Percentiles rank a stretch among this genome's conserved stretches.
Evolutionary conservation across 2,329 filamentous ascomycete species (phyloP).

Genomic region (Fusarium continuum): DNA sequence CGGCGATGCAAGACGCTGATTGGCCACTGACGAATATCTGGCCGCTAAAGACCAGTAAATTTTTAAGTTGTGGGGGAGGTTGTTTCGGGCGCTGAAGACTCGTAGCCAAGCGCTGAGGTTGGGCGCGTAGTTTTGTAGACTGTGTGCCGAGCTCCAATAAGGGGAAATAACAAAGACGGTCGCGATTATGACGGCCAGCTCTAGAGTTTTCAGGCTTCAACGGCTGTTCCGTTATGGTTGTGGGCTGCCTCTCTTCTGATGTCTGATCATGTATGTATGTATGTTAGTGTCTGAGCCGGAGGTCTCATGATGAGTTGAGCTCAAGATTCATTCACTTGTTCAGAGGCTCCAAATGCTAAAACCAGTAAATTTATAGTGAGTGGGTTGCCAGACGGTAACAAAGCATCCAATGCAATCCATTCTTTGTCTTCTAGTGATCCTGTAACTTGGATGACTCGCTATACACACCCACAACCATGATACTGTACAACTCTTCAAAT

Average conservation of each 20-base stretch:
- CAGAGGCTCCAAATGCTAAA: not conserved
- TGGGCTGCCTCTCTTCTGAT: slow-evolving; percentile 26
- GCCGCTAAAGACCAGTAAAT: slow-evolving; percentile 15
- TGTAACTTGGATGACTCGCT: not conserved
- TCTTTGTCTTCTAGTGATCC: not conserved
- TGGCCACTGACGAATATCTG: slow-evolving; percentile 8
- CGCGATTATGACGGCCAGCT: not conserved
- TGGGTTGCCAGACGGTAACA: not conserved
- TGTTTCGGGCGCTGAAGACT: slow-evolving; percentile 11
- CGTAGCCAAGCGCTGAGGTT: slow-evolving; percentile 13
- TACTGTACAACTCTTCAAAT: not conserved
- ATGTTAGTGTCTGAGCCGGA: not conserved
- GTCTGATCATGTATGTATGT: not conserved
- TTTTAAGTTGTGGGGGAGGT: not conserved
- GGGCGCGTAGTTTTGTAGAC: slow-evolving; percentile 16
- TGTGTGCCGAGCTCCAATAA: slow-evolving; percentile 7
- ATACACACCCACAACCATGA: too few relatives aligned
- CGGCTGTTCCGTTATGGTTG: not conserved
- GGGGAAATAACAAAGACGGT: not conserved
- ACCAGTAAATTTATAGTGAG: not conserved
- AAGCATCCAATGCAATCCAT: not conserved
- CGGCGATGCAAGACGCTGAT: slow-evolving; percentile 25
- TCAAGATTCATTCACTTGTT: not conserved
- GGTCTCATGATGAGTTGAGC: not conserved
- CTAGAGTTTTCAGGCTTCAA: slow-evolving; percentile 11